Percentiles rank a stretch among this genome's conserved stretches.
These are phyloP conservation scores for Verticillium zaregamsianum DNA, from an alignment of 2,329 filamentous ascomycete species.

Conservation along the genomic window DNA sequence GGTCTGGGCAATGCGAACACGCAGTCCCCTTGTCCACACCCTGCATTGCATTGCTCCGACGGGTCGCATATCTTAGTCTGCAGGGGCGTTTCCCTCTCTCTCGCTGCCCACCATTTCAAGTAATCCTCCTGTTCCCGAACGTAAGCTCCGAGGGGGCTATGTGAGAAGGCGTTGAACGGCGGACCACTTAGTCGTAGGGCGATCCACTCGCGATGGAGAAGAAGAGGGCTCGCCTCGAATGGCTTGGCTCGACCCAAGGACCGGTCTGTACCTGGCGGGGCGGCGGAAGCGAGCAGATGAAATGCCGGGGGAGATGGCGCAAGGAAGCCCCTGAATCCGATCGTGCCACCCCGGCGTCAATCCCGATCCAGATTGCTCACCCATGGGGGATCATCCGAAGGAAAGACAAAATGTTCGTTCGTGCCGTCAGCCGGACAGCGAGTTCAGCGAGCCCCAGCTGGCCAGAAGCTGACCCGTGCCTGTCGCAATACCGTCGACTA, in stretches of 20 bases:
- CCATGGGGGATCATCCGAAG: not conserved
- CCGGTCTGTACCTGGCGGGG: not conserved
- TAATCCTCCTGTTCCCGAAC: not conserved
- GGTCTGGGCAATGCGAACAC: not conserved
- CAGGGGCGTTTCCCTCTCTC: not conserved
- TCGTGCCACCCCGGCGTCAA: not conserved
- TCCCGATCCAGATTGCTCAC: not conserved
- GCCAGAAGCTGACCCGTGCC: not conserved
- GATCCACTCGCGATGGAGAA: not conserved
- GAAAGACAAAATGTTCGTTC: not conserved
- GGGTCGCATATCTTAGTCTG: not conserved
- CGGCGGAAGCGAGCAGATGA: not conserved
- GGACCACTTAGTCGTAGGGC: too few species aligned
- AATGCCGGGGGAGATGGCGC: not conserved
- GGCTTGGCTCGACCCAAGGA: not conserved
- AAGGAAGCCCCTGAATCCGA: not conserved
- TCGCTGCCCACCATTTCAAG: not conserved
- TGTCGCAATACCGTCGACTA: not conserved
- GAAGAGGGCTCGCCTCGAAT: not conserved
- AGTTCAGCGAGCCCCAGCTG: not conserved
- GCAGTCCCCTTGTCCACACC: not conserved
- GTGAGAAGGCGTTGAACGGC: not conserved
- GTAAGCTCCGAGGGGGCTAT: not conserved
- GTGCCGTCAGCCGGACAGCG: not conserved
- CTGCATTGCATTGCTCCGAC: not conserved